phyloP scores from a whole-genome alignment of 148 eudicot genomes.

The Rhododendron kiyosumense region DNA sequence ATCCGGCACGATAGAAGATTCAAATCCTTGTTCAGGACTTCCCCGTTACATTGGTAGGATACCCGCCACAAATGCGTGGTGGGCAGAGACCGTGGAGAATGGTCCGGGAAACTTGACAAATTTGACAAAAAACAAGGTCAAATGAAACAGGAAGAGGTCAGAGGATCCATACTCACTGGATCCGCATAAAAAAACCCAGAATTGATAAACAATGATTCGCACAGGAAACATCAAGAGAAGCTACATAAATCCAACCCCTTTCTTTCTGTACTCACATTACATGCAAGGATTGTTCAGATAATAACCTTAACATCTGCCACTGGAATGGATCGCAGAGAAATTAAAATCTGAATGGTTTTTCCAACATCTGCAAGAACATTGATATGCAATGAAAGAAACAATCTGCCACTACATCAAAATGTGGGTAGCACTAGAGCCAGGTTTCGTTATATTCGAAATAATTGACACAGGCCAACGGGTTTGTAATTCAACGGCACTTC shows the following conservation, averaged over 20 bases:
- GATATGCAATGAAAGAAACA: background rate
- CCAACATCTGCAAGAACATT: background rate
- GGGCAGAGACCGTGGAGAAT: no score
- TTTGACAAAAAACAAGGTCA: background rate
- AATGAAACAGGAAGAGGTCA: background rate
- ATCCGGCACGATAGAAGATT: no score
- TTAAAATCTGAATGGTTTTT: background rate
- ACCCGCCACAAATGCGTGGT: no score
- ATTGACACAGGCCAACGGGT: no score
- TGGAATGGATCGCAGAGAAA: background rate
- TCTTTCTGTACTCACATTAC: background rate
- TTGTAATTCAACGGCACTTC: no score
- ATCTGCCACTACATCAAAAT: background rate
- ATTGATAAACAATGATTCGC: background rate
- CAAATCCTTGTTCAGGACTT: no score
- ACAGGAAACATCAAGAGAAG: background rate
- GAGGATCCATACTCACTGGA: background rate
- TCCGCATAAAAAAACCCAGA: background rate
- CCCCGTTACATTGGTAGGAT: no score
- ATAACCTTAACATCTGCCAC: no score
- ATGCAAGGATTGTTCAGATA: no score
- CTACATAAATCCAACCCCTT: background rate
- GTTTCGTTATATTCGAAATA: background rate
- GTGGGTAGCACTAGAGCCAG: background rate
- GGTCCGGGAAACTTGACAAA: background rate